Conservation (phyloP, 305 asterid genomes). For the Galium porrigens region DNA sequence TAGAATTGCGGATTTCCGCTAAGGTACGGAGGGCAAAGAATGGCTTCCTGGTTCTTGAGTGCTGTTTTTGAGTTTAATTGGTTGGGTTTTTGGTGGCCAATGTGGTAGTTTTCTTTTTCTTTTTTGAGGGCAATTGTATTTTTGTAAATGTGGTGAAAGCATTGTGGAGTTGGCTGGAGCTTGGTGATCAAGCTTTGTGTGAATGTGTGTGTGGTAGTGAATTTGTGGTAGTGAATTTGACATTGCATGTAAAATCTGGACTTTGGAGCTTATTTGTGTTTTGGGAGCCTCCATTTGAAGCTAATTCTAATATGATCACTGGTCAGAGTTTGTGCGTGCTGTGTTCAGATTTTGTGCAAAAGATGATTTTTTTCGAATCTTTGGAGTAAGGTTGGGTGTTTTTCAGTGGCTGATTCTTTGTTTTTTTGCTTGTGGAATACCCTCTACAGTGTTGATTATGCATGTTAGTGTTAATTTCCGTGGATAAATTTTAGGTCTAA, state of each 20-base stretch:
- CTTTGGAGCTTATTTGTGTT: not conserved
- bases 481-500: constrained; percentile 2
- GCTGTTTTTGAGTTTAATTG: not conserved
- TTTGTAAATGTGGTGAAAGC: not conserved
- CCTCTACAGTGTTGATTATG: not conserved
- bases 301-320: not conserved
- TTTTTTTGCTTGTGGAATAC: not conserved
- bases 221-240: not conserved
- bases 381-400: not conserved
- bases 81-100: not conserved
- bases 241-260: not conserved
- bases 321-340: not conserved
- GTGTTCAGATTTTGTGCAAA: not conserved
- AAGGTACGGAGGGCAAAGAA: not conserved
- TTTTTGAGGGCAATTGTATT: not conserved
- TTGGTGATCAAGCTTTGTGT: not conserved
- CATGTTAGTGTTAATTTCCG: not conserved
- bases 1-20: not conserved
- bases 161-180: not conserved
- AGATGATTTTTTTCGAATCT: not conserved
- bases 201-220: not conserved
- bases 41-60: not conserved
- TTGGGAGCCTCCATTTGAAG: not conserved
- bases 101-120: not conserved
- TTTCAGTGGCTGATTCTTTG: not conserved